Conservation (phyloP, 345 rosid species). For the Eucalyptus sp. region DNA sequence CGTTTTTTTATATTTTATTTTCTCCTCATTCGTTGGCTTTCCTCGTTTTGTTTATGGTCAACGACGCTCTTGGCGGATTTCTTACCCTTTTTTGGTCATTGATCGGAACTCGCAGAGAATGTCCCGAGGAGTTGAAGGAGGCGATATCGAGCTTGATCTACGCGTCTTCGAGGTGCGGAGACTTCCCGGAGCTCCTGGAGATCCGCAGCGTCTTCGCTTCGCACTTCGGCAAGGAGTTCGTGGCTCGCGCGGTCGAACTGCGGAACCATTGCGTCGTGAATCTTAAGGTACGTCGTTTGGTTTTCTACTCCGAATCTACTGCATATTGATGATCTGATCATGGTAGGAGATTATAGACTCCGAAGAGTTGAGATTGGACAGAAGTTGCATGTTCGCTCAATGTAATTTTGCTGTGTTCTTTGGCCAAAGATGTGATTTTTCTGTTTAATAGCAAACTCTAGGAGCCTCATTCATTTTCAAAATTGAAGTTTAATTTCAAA, state of each 20-base stretch:
- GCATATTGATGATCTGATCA: background rate
- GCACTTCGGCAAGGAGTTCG: slow-evolving; percentile 73
- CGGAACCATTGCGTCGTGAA: slow-evolving; percentile 69
- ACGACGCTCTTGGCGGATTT: background rate
- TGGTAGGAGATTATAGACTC: background rate
- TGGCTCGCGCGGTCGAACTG: slow-evolving; percentile 62
- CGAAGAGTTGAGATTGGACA: background rate
- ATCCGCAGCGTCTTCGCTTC: slow-evolving; percentile 52
- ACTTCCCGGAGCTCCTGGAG: slow-evolving; percentile 88
- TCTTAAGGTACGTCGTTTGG: slow-evolving; percentile 20
- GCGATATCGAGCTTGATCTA: slow-evolving; percentile 58
- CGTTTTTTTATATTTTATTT: background rate
- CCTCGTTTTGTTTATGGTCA: background rate
- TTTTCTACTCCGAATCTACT: background rate
- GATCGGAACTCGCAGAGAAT: slow-evolving; percentile 19
- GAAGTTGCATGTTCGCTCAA: background rate
- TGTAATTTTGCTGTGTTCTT: background rate
- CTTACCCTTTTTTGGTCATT: background rate
- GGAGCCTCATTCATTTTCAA: background rate
- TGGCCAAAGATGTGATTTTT: background rate
- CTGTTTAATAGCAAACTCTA: background rate
- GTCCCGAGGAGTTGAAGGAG: slow-evolving; percentile 77
- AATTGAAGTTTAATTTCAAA: background rate
- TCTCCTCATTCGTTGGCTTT: background rate
- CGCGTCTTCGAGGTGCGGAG: slow-evolving; percentile 82